Conservation (phyloP, 371 early-diverging fungal genomes). For the Rhizopus arrhizus region DNA sequence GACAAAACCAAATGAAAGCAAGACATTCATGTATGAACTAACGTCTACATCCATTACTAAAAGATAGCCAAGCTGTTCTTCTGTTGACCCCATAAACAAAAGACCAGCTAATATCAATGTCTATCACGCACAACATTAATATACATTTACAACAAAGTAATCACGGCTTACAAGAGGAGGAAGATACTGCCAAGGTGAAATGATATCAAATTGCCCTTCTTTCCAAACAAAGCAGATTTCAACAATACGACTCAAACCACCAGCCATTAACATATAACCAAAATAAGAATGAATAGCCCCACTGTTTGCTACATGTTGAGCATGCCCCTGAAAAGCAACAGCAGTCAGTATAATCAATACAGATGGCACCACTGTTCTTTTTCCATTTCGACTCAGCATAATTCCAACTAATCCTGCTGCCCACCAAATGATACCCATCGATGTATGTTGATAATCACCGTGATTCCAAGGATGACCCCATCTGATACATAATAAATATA, state of each 20-base stretch:
- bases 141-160: neutral
- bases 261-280: constrained; percentile 64
- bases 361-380: constrained; percentile 63
- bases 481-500: constrained; percentile 14
- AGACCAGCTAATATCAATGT: constrained; percentile 61
- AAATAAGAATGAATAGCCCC: constrained; percentile 65
- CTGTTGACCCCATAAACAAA: constrained; percentile 67
- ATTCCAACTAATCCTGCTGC: constrained; percentile 64
- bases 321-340: constrained; percentile 62
- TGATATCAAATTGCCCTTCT: constrained; percentile 32
- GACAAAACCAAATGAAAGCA: constrained; percentile 63
- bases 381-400: constrained; percentile 54
- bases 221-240: constrained; percentile 63
- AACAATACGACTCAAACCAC: constrained; percentile 60
- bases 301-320: constrained; percentile 63
- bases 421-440: constrained; percentile 74
- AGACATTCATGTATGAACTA: constrained; percentile 58
- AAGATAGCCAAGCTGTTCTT: constrained; percentile 57
- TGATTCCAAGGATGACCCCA: constrained; percentile 65
- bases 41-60: constrained; percentile 49
- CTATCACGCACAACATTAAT: constrained; percentile 16
- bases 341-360: constrained; percentile 67
- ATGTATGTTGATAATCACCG: constrained; percentile 70
- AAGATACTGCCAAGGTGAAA: constrained; percentile 52
- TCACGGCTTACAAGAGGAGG: constrained; percentile 47